phyloP scores from a whole-genome alignment of 768 basidiomycete genomes.

The Lactarius psammicola region DNA sequence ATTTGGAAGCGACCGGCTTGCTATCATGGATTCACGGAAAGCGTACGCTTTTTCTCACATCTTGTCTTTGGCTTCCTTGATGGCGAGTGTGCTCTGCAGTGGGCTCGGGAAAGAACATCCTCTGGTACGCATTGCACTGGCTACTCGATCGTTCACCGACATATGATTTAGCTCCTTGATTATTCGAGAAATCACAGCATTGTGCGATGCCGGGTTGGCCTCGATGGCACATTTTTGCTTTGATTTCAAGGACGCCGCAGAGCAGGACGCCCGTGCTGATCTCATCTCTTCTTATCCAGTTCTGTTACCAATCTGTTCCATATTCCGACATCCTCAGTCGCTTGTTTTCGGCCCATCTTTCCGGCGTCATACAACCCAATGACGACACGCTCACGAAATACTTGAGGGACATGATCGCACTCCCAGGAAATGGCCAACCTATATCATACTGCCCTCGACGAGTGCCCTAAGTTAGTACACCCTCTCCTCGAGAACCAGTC shows the following conservation, averaged over 20 bases:
- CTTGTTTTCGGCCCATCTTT: background rate
- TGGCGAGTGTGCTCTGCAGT: no score
- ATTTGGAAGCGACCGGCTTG: background rate
- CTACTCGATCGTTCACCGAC: background rate
- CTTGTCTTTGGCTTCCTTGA: no score
- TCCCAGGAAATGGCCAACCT: background rate
- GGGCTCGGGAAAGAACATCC: background rate
- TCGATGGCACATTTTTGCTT: no score
- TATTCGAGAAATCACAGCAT: background rate
- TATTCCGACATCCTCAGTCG: background rate
- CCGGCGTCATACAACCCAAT: background rate
- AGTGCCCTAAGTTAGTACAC: background rate
- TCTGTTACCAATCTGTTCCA: background rate
- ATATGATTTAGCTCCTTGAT: background rate
- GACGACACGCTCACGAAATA: background rate
- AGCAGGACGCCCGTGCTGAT: no score
- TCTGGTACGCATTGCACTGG: background rate
- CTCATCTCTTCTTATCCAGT: no score
- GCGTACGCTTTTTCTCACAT: background rate
- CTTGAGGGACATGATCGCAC: background rate
- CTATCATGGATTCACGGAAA: slow-evolving; percentile 5
- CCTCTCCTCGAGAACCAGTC: background rate
- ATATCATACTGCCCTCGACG: background rate
- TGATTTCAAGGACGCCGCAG: no score
- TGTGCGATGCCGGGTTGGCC: no score